Evolutionary conservation across 108 stramenopile species (phyloP).

Genomic region (Stephanodiscus triporus): DNA sequence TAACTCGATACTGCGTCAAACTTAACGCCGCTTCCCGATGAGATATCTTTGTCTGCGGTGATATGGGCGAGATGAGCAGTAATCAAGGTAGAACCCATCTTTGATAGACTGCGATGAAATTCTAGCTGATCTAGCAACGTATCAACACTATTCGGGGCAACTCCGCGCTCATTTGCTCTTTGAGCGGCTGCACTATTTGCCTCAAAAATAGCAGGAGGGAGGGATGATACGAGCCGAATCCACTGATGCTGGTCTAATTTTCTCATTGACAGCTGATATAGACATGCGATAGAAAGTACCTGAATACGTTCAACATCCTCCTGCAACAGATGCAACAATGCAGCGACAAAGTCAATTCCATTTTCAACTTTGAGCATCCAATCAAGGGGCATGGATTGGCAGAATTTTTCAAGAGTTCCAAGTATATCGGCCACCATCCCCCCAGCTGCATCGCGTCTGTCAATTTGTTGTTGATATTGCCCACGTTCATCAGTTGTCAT

Average conservation of each 20-base stretch:
- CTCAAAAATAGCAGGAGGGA: conserved; percentile 69
- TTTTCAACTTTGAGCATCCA: conserved; percentile 66
- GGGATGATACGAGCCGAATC: conserved; percentile 66
- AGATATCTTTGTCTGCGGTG: conserved; percentile 68
- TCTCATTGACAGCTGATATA: conserved; percentile 73
- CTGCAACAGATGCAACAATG: conserved; percentile 74
- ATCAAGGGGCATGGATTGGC: conserved; percentile 83
- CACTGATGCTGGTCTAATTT: conserved; percentile 75
- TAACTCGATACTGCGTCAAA: conserved; percentile 55
- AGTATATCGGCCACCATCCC: conserved; percentile 69
- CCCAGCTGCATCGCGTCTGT: conserved; percentile 41
- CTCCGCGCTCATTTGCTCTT: conserved; percentile 51
- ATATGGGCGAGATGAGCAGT: conserved; percentile 76
- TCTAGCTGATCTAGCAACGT: conserved; percentile 67
- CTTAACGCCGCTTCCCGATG: conserved; percentile 41
- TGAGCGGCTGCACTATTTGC: conserved; percentile 57
- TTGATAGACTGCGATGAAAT: conserved; percentile 71
- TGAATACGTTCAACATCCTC: conserved; percentile 73
- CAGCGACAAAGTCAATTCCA: conserved; percentile 66
- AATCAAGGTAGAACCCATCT: conserved; percentile 67
- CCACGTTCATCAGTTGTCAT: conserved; percentile 73
- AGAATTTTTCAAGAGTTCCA: conserved; percentile 71
- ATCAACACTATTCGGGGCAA: conserved; percentile 34
- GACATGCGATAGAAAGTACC: conserved; percentile 63
- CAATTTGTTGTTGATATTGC: conserved; percentile 62